Evolutionary conservation across 768 basidiomycete species (phyloP), one percentile per base, ranked within the genome.

Genomic region (Agrocybe chaxingu): DNA sequence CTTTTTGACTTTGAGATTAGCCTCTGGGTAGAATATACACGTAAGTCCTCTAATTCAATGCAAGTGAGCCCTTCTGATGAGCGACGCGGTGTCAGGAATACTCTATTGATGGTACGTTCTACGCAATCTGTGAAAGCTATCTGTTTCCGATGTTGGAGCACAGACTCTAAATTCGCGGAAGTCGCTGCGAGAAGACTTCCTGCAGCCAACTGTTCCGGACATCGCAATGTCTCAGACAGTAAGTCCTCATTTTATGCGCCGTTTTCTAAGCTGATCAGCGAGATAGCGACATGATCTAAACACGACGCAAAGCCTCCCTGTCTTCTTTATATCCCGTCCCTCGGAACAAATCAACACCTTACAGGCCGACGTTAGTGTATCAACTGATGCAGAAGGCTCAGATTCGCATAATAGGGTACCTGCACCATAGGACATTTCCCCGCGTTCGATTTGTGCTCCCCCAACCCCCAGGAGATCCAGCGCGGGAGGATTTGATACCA

Each of bases 1-100:
- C 13, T 30, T 19, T 18, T 4, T 36, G 16, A 48, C 33, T 41
- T 19, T 44, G 8, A 24, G 11, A 33, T 16, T 46, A 65, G 63
- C 65, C 65, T 1, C 51, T 65, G 58, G 65, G 63, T 30, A 53
- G 65, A 24, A 65, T 66, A 46, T 66, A 66, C 52, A 66, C 65
- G 65, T 65, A 46, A 41, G 65, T 52, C 5, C 4, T 8, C 3
- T 40, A 5, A n/a, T 2, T 2, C 3, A 19, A 16, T n/a, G 12
- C 11, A 37, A 12, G 3, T 31, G 30, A 12, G 13, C 6, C 9
- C 6, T 10, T 10, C 4, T 41, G 35, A 6, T 11, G n/a, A n/a
- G 41, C 46, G 45, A 24, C 1, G 24, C 24, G 24, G 24, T 3
- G 24, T 16, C 41, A 64, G 65, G n/a, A 64, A 65, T 46, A 65